These are phyloP conservation scores for Colletotrichum sp. DNA, from an alignment of 2,329 filamentous ascomycete species.

Conservation along the genomic window DNA sequence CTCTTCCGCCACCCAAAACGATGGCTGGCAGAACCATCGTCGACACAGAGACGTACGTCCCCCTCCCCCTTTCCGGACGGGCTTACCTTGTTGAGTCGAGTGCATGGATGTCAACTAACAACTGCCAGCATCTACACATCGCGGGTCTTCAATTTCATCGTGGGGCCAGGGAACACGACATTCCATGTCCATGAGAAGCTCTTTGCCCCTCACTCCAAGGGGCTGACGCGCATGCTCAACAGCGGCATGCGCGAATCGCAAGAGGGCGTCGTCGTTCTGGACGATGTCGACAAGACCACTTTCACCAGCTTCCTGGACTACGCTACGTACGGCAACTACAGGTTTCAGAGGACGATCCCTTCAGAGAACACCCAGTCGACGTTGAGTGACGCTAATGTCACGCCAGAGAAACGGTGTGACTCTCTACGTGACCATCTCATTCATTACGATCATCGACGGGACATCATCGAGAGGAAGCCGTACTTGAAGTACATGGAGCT, in stretches of 20 bases:
- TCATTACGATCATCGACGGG: neutral
- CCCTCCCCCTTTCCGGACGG: neutral
- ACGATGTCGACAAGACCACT: neutral
- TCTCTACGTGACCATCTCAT: neutral
- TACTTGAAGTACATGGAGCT: neutral
- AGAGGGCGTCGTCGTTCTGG: neutral
- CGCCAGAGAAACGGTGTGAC: neutral
- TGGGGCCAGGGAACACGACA: neutral
- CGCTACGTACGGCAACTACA: neutral
- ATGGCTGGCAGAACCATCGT: neutral
- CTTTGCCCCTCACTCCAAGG: neutral
- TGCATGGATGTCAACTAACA: neutral
- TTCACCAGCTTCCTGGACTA: neutral
- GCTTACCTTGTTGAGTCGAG: neutral
- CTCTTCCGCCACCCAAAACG: neutral
- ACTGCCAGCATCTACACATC: neutral
- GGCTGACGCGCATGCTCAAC: neutral
- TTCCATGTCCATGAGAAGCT: constrained; percentile 1
- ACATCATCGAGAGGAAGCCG: neutral
- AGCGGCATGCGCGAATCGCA: neutral
- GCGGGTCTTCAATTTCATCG: neutral
- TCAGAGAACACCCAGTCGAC: neutral
- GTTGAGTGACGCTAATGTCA: neutral
- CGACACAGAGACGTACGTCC: neutral
- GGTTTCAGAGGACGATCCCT: neutral